phyloP scores from a whole-genome alignment of 371 early-diverging fungal genomes.

The Basidiobolus heterosporus region DNA sequence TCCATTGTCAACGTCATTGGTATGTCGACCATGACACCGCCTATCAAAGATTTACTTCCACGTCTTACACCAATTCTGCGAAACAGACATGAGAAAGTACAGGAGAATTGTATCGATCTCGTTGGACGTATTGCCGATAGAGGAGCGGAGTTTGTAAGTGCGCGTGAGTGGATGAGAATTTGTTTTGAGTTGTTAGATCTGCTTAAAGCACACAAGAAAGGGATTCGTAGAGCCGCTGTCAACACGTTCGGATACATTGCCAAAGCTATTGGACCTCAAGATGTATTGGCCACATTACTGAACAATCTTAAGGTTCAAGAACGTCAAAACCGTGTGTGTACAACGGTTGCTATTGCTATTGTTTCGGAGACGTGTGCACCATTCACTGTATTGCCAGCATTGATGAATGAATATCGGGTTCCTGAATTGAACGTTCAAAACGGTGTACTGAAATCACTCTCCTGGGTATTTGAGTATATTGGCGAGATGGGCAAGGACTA shows the following conservation, averaged over 20 bases:
- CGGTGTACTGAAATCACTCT: slow-evolving; percentile 86
- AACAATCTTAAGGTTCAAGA: slow-evolving; percentile 97
- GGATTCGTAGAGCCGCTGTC: slow-evolving; percentile 86
- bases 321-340: slow-evolving; percentile 95
- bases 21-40: slow-evolving; percentile 93
- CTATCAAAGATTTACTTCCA: slow-evolving; percentile 90
- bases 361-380: slow-evolving; percentile 91
- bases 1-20: slow-evolving; percentile 92
- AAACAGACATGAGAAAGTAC: slow-evolving; percentile 95
- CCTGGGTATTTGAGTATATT: slow-evolving; percentile 94
- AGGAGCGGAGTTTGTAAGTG: slow-evolving; percentile 92
- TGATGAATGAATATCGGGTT: slow-evolving; percentile 97
- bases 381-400: slow-evolving; percentile 90
- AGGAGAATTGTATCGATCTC: slow-evolving; percentile 79
- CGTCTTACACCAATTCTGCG: slow-evolving; percentile 90
- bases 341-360: slow-evolving; percentile 91
- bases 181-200: slow-evolving; percentile 93
- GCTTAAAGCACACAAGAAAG: slow-evolving; percentile 89
- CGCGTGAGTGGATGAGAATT: slow-evolving; percentile 98
- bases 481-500: slow-evolving; percentile 93
- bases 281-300: slow-evolving; percentile 88
- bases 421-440: slow-evolving; percentile 96
- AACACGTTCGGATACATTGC: slow-evolving; percentile 97
- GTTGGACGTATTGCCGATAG: slow-evolving; percentile 96
- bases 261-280: slow-evolving; percentile 97